Percentiles rank a stretch among this genome's conserved stretches.
These are phyloP conservation scores for Tarenaya hassleriana DNA, from an alignment of 345 rosid genomes.

Conservation along the genomic window DNA sequence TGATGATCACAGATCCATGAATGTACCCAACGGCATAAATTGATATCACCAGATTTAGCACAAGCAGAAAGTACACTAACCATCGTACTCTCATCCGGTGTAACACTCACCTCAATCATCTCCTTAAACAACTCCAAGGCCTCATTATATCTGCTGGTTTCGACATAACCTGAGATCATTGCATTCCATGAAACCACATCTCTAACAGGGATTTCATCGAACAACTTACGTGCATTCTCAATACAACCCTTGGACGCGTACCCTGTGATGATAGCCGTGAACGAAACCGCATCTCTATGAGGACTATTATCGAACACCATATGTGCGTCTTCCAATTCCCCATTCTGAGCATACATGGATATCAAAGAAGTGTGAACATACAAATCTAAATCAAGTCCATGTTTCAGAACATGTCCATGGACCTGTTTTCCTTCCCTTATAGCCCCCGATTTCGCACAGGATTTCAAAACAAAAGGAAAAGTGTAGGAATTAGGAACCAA, in stretches of 20 bases:
- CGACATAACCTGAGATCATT: conserved; percentile 33
- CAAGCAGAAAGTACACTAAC: conserved; percentile 62
- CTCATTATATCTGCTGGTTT: conserved; percentile 38
- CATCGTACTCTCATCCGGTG: conserved; percentile 56
- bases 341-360: conserved; percentile 45
- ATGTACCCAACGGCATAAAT: conserved; percentile 45
- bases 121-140: conserved; percentile 46
- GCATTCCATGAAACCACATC: conserved; percentile 35
- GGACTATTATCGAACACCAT: conserved; percentile 48
- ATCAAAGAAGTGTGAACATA: conserved; percentile 64
- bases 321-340: conserved; percentile 28
- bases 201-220: conserved; percentile 52
- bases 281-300: conserved; percentile 51
- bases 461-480: conserved; percentile 61
- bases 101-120: conserved; percentile 37
- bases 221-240: conserved; percentile 38
- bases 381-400: conserved; percentile 43
- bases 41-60: conserved; percentile 47
- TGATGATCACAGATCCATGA: conserved; percentile 40
- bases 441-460: conserved; percentile 38
- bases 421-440: conserved; percentile 46
- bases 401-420: conserved; percentile 52
- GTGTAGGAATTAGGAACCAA: conserved; percentile 46
- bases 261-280: conserved; percentile 52
- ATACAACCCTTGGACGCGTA: conserved; percentile 33